These are phyloP conservation scores for Durotheca rogersii DNA, from an alignment of 495 filamentous ascomycete species.

Conservation along the genomic window DNA sequence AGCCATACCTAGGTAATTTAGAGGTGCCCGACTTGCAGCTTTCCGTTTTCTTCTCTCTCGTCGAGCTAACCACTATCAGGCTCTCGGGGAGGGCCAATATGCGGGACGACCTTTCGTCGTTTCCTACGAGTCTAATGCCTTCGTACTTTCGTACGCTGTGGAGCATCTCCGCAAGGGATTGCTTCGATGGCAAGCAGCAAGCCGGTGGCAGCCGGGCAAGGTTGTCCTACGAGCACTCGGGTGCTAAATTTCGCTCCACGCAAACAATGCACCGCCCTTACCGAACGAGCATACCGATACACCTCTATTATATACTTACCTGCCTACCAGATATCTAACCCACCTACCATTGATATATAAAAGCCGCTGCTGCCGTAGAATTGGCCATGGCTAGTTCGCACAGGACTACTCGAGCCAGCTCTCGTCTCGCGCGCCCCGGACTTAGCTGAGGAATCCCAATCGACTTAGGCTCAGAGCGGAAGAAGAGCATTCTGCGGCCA, in stretches of 20 bases:
- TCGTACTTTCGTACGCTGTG: background rate
- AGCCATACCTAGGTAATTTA: too few species aligned
- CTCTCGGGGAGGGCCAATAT: too few species aligned
- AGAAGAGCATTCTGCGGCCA: background rate
- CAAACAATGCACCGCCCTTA: background rate
- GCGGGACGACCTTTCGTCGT: background rate
- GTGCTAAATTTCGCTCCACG: background rate
- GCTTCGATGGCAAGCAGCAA: constrained; percentile 1
- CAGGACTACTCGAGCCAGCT: background rate
- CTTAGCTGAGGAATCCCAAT: too few species aligned
- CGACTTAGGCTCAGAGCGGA: background rate
- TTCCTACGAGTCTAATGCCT: background rate
- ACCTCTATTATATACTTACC: too few species aligned
- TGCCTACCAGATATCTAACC: too few species aligned
- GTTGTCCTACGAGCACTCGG: constrained; percentile 1
- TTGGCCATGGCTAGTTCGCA: background rate
- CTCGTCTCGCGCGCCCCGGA: background rate
- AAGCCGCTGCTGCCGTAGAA: background rate
- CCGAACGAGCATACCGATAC: background rate
- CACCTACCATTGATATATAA: too few species aligned
- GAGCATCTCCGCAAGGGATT: background rate
- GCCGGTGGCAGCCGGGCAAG: background rate
- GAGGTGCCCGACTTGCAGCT: too few species aligned
- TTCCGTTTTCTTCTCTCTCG: too few species aligned
- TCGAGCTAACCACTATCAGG: too few species aligned